A percentile compares a stretch with the other conserved stretches of the same genome.
phyloP scores from a whole-genome alignment of 345 rosid genomes.

The Pistacia vera region DNA sequence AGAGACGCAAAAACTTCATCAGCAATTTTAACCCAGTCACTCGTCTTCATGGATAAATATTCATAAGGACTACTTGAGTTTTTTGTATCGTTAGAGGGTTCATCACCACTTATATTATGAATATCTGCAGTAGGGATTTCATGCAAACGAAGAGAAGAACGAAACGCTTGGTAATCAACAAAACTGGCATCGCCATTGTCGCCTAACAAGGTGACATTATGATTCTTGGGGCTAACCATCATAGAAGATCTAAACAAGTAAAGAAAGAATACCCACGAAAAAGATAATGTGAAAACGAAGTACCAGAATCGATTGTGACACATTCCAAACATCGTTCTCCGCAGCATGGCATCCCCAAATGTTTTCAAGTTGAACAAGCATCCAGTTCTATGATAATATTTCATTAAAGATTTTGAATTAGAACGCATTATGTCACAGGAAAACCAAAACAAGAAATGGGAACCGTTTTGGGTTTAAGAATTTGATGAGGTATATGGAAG shows the following conservation, averaged over 20 bases:
- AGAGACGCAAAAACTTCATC: constrained; percentile 8
- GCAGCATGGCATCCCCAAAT: constrained; percentile 38
- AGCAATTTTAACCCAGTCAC: constrained; percentile 23
- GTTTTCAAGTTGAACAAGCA: constrained; percentile 21
- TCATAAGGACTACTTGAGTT: constrained; percentile 15
- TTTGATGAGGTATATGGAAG: not conserved
- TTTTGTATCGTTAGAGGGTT: constrained; percentile 9
- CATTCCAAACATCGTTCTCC: constrained; percentile 38
- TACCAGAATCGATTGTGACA: constrained; percentile 53
- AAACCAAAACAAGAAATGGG: not conserved
- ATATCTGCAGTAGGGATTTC: not conserved
- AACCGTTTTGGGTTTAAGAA: not conserved
- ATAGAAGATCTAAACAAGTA: constrained; percentile 44
- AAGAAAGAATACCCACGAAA: constrained; percentile 54
- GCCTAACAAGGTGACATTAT: constrained; percentile 27
- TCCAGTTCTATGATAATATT: not conserved
- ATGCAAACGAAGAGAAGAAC: constrained; percentile 22
- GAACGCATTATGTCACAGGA: not conserved
- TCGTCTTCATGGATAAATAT: not conserved
- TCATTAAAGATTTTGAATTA: not conserved
- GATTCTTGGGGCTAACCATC: constrained; percentile 23
- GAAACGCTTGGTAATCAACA: constrained; percentile 17
- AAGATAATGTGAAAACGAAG: constrained; percentile 35
- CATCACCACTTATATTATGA: not conserved
- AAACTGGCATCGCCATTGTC: constrained; percentile 9